Evolutionary conservation across 2,329 filamentous ascomycete species (phyloP), one percentile per base, ranked within the genome.

Genomic region (Chaetomiaceae sp.): DNA sequence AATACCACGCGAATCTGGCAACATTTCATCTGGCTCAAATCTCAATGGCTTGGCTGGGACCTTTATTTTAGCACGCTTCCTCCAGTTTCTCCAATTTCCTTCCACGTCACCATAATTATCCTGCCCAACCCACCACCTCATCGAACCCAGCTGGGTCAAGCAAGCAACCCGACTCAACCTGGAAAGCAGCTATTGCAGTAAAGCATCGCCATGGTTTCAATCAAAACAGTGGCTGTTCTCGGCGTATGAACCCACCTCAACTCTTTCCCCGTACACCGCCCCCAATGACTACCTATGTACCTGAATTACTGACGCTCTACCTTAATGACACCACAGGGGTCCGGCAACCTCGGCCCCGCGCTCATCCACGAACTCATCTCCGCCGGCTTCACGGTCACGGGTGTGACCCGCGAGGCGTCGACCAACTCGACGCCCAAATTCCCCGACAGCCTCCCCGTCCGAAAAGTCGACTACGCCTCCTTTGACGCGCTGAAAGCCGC

Each of bases 391-490:
- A 69, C 71, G 33, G 70, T 80, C 37, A 78, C 77, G 16, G 69
- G 77, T 11, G 68, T 84, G 29, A 75, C 74, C 33, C 76, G 80
- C 18, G 61, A 65, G 18, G 65, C 69, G 37, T 79, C 76, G 4
- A 61, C 60, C 7, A 62, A 65, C 25, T 65, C 65, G 0, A 51
- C 51, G 1, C 41, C 51, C 40, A 51, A 34, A 14, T 63, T 67
- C 51, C 69, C 71, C 1, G 48, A 66, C 0, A 63, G 65, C 27
- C 69, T 77, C 45, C 66, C 67, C 7, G 72, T 80, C 29, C 63
- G 75, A 58, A 68, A 69, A 7, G 72, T 75, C 18, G 71, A 82
- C 61, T 78, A 76, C 57, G 64, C 68, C 47, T 69, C 67, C 4
- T 62, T 71, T 4, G 57, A 69, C 1, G 73, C 73, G 18, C 68